These are phyloP conservation scores for Vachellia pachyceras DNA, from an alignment of 306 rosid genomes.

Conservation along the genomic window DNA sequence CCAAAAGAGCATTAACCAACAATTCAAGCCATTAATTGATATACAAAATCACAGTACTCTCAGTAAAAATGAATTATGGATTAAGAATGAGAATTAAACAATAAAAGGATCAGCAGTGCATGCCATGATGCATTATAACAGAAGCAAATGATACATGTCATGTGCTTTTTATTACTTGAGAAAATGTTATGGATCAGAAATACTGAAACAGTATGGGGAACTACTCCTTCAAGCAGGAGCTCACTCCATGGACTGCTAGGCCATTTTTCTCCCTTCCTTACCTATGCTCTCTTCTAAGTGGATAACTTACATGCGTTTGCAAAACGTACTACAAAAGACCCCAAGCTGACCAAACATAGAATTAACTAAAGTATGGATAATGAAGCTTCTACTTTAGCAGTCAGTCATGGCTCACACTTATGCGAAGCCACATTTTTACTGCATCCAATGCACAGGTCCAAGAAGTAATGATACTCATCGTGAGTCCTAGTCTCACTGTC, in stretches of 20 bases:
- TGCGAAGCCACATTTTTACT: neutral
- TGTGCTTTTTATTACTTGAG: neutral
- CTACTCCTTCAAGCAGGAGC: neutral
- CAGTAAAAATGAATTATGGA: neutral
- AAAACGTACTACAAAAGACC: neutral
- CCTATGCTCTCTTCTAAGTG: neutral
- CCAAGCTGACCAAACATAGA: neutral
- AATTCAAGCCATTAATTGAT: neutral
- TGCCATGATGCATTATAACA: neutral
- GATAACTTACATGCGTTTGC: neutral
- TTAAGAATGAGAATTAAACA: neutral
- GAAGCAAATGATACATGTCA: neutral
- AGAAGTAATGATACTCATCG: neutral
- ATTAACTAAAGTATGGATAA: neutral
- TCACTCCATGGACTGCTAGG: neutral
- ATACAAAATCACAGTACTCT: neutral
- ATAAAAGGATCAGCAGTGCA: neutral
- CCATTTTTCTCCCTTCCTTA: neutral
- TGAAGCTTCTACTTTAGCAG: neutral
- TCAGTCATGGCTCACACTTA: neutral
- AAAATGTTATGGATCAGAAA: neutral
- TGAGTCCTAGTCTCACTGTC: neutral
- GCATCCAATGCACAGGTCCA: neutral
- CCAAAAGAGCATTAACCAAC: constrained; percentile 11
- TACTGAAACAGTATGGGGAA: neutral